These are phyloP conservation scores for Fusarium zealandicum DNA, from an alignment of 2,329 filamentous ascomycete species.

Conservation along the genomic window DNA sequence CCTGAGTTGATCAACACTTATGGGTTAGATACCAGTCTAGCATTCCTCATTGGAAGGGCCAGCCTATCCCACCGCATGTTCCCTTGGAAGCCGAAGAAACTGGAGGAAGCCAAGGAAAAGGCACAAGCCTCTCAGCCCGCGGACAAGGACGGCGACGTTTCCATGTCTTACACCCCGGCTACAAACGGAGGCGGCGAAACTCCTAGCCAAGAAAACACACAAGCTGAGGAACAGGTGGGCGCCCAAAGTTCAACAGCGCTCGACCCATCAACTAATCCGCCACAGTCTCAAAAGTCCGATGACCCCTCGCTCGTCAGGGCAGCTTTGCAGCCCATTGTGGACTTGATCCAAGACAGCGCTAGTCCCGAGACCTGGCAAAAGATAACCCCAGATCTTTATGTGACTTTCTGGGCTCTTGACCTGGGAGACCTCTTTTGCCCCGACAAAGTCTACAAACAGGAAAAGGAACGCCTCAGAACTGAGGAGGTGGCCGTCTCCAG, in stretches of 20 bases:
- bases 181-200: slow-evolving; percentile 39
- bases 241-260: slow-evolving; percentile 10
- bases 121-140: slow-evolving; percentile 39
- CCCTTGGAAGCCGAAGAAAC: slow-evolving; percentile 50
- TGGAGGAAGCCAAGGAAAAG: slow-evolving; percentile 41
- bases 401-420: slow-evolving; percentile 90
- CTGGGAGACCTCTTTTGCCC: slow-evolving; percentile 83
- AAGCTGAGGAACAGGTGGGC: slow-evolving; percentile 46
- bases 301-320: slow-evolving; percentile 44
- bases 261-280: slow-evolving; percentile 37
- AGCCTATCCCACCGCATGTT: slow-evolving; percentile 74
- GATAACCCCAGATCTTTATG: slow-evolving; percentile 82
- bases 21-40: slow-evolving; percentile 79
- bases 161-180: slow-evolving; percentile 54
- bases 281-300: slow-evolving; percentile 44
- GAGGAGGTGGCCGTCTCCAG: slow-evolving; percentile 72
- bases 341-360: slow-evolving; percentile 68
- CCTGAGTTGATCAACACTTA: slow-evolving; percentile 77
- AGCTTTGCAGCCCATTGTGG: slow-evolving; percentile 73
- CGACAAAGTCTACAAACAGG: slow-evolving; percentile 77
- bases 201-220: slow-evolving; percentile 38
- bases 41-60: slow-evolving; percentile 82
- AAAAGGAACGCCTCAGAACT: slow-evolving; percentile 72
- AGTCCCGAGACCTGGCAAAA: slow-evolving; percentile 70
- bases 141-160: slow-evolving; percentile 66